Base-by-base conservation (phyloP, 805 yeast species). In the Pichia scutulata region DNA sequence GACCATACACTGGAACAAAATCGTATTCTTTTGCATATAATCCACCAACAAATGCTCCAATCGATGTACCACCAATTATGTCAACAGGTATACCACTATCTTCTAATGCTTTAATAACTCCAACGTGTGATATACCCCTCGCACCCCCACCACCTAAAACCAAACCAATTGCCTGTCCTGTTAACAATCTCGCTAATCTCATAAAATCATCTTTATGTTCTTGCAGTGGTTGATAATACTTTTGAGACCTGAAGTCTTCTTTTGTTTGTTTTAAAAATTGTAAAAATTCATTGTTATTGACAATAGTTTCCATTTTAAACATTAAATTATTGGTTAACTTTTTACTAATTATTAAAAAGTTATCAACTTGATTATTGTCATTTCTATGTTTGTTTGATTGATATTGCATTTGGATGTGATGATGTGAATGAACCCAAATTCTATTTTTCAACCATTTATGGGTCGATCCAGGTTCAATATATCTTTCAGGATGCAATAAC, bases 61-160 rank as follows among this genome's bases (percentile, higher is more conserved):
- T 92, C 0, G 97, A 90, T 0, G 99, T 92, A 2, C 99, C 99
- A 1, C 99, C 99, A 46, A 92, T 79, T 53, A 90, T 71, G 67
- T 92, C 99, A 37, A 93, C 82, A 0, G 99, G 99, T 14, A 92
- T 86, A 0, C 97, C 97, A 49, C 82, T 81, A 55, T 87, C 95
- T 64, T 92, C 98, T 10, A 92, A 69, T 0, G 97, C 96, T 46
- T 81, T 80, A n/a, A 92, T 78, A 3, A 93, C 84, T 4, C 99
- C 99, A 40, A 92, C 74, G 64, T 92, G 99, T 14, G 96, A 79
- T 14, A 92, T 74, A 1, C 99, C 99, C 57, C 98, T 74, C 0
- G 98, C 96, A 41, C 99, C 99, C 40, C 99, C 99, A 14, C 99
- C 99, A 7, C 99, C 99, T 4, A 92, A 71, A 7, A 92, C 97